Evolutionary conservation across 1,284 basidiomycete genomes (phyloP).

Genomic region (Xanthoconium separans): DNA sequence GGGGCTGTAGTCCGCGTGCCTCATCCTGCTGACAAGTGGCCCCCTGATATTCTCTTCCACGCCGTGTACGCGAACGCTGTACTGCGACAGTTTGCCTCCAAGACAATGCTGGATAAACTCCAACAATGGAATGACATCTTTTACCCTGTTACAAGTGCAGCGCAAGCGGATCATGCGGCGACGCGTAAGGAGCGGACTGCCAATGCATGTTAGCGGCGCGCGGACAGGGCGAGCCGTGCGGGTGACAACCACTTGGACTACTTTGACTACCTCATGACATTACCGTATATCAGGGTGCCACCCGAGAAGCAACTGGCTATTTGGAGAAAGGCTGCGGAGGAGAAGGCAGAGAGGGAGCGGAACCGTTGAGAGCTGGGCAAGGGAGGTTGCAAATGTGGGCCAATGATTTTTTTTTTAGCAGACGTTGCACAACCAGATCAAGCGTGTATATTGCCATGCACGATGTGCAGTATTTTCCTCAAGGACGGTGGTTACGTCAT

Average conservation of each 20-base stretch:
- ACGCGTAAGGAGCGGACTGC: too few species aligned
- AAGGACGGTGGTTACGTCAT: too few species aligned
- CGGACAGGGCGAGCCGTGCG: background rate
- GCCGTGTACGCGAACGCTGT: background rate
- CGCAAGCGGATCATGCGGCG: background rate
- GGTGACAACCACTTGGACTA: background rate
- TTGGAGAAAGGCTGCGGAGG: background rate
- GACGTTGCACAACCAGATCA: too few species aligned
- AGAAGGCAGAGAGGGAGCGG: background rate
- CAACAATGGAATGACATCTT: background rate
- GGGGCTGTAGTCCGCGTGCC: background rate
- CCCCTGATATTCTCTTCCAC: constrained; percentile 3
- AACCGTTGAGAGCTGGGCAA: background rate
- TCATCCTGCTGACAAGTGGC: background rate
- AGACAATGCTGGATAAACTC: background rate
- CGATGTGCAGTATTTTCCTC: too few species aligned
- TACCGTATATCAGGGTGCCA: background rate
- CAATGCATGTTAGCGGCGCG: background rate
- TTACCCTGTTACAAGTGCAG: background rate
- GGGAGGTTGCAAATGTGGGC: background rate
- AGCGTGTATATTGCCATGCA: too few species aligned
- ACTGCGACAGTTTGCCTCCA: background rate
- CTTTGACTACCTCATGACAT: background rate
- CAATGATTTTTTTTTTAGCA: background rate
- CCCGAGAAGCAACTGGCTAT: background rate